Evolutionary conservation across 2,329 filamentous ascomycete species (phyloP).

Genomic region (Cladophialophora exuberans): DNA sequence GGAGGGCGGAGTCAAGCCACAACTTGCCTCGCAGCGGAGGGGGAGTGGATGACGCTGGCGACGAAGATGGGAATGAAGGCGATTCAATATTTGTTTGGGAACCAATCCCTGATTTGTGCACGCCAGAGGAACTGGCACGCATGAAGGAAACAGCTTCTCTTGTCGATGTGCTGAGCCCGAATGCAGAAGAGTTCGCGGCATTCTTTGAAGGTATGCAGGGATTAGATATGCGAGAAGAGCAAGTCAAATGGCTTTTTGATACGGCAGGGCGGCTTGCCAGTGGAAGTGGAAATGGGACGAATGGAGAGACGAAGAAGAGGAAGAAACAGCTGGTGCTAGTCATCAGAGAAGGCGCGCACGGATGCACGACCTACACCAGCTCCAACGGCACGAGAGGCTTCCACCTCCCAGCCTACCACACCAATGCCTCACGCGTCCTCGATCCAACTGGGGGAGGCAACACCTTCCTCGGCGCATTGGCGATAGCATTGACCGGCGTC

Average conservation of each 20-base stretch:
- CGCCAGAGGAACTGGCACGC: conserved; percentile 62
- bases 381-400: conserved; percentile 34
- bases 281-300: neutral
- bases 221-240: conserved; percentile 33
- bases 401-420: conserved; percentile 81
- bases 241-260: conserved; percentile 42
- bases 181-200: conserved; percentile 83
- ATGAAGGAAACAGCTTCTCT: conserved; percentile 57
- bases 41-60: neutral
- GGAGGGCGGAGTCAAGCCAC: conserved; percentile 45
- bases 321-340: conserved; percentile 37
- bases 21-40: neutral
- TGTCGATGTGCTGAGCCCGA: conserved; percentile 72
- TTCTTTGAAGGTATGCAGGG: conserved; percentile 64
- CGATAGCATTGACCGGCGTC: conserved; percentile 54
- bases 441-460: conserved; percentile 96
- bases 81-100: conserved; percentile 88
- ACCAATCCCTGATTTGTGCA: conserved; percentile 87
- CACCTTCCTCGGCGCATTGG: conserved; percentile 68
- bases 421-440: conserved; percentile 58
- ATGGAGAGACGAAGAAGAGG: neutral
- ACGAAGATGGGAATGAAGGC: neutral
- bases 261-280: conserved; percentile 28
- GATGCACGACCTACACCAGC: conserved; percentile 53
- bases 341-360: conserved; percentile 65